Conservation (phyloP, 768 basidiomycete species). For the Rhodotorula toruloides region DNA sequence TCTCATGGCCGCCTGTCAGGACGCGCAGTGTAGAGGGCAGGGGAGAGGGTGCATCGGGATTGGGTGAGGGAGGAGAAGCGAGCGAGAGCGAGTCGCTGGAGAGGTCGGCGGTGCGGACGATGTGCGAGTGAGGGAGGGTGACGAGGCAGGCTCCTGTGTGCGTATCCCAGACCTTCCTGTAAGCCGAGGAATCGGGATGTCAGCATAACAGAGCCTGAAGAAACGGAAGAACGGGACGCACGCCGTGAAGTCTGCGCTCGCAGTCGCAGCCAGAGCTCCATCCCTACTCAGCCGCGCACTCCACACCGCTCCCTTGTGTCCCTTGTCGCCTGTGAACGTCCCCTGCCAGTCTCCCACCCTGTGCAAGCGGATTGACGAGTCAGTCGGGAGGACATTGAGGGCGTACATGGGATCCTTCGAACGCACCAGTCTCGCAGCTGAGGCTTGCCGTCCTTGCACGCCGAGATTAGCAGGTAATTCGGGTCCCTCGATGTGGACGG, state of each 20-base stretch:
- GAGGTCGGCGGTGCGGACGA: slow-evolving; percentile 90
- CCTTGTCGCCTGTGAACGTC: slow-evolving; percentile 50
- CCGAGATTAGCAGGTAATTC: slow-evolving; percentile 83
- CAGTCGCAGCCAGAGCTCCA: slow-evolving; percentile 78
- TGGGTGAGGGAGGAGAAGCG: slow-evolving; percentile 37
- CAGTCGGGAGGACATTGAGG: neutral
- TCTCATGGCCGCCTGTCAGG: slow-evolving; percentile 91
- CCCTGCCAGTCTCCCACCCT: slow-evolving; percentile 99
- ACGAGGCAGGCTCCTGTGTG: slow-evolving; percentile 65
- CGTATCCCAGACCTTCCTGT: slow-evolving; percentile 37
- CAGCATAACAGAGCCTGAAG: slow-evolving; percentile 6
- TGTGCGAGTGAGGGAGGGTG: slow-evolving; percentile 97
- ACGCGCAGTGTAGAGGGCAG: slow-evolving; percentile 54
- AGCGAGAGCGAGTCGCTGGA: slow-evolving; percentile 50
- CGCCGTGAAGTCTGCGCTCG: slow-evolving; percentile 97
- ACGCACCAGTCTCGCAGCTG: slow-evolving; percentile 39
- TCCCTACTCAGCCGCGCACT: slow-evolving; percentile 84
- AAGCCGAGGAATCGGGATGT: slow-evolving; percentile 8
- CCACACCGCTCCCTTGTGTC: slow-evolving; percentile 85
- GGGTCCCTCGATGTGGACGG: slow-evolving; percentile 59
- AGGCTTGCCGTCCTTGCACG: slow-evolving; percentile 97
- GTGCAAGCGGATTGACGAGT: slow-evolving; percentile 43
- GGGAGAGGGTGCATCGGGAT: neutral
- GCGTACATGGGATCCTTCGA: neutral
- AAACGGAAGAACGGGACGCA: slow-evolving; percentile 51